phyloP scores from a whole-genome alignment of 2,329 filamentous ascomycete species.

The Fusarium secorum region DNA sequence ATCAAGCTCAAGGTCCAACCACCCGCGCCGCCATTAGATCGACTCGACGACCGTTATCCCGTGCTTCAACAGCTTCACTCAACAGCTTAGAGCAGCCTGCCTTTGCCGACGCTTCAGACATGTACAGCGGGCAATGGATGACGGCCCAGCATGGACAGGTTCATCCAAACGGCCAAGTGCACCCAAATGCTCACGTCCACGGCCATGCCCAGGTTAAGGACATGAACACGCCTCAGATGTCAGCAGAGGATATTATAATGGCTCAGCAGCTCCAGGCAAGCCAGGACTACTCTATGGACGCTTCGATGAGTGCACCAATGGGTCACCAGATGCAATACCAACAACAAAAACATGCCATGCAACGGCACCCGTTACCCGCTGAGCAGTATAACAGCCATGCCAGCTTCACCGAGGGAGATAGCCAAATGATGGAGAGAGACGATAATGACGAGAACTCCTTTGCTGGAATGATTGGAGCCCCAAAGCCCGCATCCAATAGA shows the following conservation, averaged over 20 bases:
- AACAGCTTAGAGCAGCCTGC: constrained; percentile 62
- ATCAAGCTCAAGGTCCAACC: constrained; percentile 42
- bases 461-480: constrained; percentile 53
- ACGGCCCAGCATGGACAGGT: constrained; percentile 30
- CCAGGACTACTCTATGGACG: constrained; percentile 60
- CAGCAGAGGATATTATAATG: constrained; percentile 67
- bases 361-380: constrained; percentile 60
- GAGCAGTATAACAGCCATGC: constrained; percentile 61
- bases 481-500: constrained; percentile 66
- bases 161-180: constrained; percentile 24
- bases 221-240: constrained; percentile 57
- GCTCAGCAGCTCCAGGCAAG: constrained; percentile 63
- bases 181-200: constrained; percentile 23
- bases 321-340: constrained; percentile 54
- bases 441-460: constrained; percentile 66
- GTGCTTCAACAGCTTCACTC: constrained; percentile 64
- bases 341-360: constrained; percentile 47
- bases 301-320: constrained; percentile 55
- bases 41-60: constrained; percentile 61
- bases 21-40: constrained; percentile 50
- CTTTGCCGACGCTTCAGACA: constrained; percentile 53
- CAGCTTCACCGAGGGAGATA: constrained; percentile 66
- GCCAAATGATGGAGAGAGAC: constrained; percentile 67
- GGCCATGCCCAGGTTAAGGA: constrained; percentile 53
- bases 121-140: constrained; percentile 61